These are phyloP conservation scores for Arctostaphylos glauca DNA, from an alignment of 148 eudicot species.

Conservation along the genomic window DNA sequence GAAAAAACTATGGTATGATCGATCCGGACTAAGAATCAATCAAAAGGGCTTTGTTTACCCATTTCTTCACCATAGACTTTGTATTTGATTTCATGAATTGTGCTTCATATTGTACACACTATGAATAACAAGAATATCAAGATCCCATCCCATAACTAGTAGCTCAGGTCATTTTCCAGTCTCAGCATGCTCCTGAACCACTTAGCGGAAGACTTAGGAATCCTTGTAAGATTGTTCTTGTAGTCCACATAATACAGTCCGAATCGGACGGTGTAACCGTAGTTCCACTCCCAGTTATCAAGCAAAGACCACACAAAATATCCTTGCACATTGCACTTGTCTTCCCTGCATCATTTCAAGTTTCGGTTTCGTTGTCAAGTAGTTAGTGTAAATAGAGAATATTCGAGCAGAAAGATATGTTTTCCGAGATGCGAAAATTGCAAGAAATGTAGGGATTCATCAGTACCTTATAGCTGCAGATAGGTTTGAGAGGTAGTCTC, in stretches of 20 bases:
- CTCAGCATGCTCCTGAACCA: slow-evolving; percentile 71
- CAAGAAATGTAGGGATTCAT: too few relatives aligned
- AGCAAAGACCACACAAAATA: slow-evolving; percentile 96
- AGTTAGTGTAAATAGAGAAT: background rate
- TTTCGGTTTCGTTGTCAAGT: background rate
- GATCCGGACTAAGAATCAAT: too few relatives aligned
- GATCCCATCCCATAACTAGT: background rate
- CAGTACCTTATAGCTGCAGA: slow-evolving; percentile 87
- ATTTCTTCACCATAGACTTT: background rate
- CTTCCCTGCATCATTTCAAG: slow-evolving; percentile 53
- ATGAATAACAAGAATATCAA: background rate
- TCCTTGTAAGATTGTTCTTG: slow-evolving; percentile 87
- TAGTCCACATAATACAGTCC: slow-evolving; percentile 91
- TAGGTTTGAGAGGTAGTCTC: slow-evolving; percentile 88
- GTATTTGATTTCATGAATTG: background rate
- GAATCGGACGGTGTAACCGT: slow-evolving; percentile 72
- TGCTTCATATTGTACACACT: background rate
- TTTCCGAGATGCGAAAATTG: background rate
- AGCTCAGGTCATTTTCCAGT: slow-evolving; percentile 22
- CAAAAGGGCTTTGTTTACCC: background rate
- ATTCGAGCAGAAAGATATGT: background rate
- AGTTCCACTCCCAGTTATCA: slow-evolving; percentile 98
- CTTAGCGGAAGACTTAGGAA: slow-evolving; percentile 74
- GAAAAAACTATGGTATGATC: too few relatives aligned
- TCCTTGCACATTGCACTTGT: slow-evolving; percentile 75